Base-by-base conservation (phyloP, 371 early-diverging fungal genomes). In the Mortierella sp. region DNA sequence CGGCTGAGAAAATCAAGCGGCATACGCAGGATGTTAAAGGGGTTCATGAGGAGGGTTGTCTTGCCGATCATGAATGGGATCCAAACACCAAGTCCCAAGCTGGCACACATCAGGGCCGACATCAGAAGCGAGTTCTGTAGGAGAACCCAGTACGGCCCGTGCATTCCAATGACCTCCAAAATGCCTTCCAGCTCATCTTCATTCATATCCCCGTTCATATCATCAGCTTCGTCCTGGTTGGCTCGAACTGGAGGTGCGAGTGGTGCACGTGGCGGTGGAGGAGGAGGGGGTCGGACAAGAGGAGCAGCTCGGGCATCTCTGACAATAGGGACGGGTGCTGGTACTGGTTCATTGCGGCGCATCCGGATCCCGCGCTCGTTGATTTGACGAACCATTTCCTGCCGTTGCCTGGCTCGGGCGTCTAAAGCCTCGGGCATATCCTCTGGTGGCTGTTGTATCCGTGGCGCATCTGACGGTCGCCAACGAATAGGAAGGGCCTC, bases 101-200 rank as follows among this genome's bases (percentile, higher is more conserved):
- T 93, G n/a, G 95, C 88, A 12, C 93, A 88, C 46, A 97, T 93
- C 81, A 97, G 86, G 5, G 96, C 78, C 3, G 94, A 84, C 83
- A 97, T 96, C 49, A 97, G 88, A 2, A 94, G 89, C 38, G 94
- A 95, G 83, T 97, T 97, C 83, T 97, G 97, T 16, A 94, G 70
- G 0, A 97, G 85, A 71, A 93, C 90, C 88, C 93, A 91, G 24
- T 94, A 79, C 12, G 96, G 96, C 0, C 98, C 99, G 11, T 95
- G 91, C 90, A 98, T 93, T 10, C 99, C 99, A 72, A 98, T 91
- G 6, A 97, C 94, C 77, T 97, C 98, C 56, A 98, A 85, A 43
- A 97, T 90, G 14, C 95, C 96, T 72, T 96, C 96, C 43, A 95
- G 89, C 51, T 95, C 96, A 48, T 95, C 97, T 46, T 88, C 90